These are phyloP conservation scores for Gamarada debralockiae DNA, from an alignment of 495 filamentous ascomycete species.

Conservation along the genomic window DNA sequence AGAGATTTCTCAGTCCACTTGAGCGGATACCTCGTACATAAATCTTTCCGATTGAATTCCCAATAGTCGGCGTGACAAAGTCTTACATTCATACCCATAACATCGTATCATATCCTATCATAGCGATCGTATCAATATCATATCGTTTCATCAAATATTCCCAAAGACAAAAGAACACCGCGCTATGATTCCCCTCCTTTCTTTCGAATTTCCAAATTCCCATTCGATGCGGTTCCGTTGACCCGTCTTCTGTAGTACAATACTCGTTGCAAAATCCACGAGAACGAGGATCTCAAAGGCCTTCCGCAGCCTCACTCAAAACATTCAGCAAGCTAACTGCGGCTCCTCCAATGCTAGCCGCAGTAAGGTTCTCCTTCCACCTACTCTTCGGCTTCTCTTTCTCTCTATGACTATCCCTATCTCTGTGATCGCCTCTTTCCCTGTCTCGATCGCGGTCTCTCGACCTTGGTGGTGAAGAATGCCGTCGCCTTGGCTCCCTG, in stretches of 20 bases:
- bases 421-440: background rate
- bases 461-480: background rate
- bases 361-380: slow-evolving; percentile 37
- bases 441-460: slow-evolving; percentile 12
- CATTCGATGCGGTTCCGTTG: too few relatives aligned
- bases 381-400: slow-evolving; percentile 10
- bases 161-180: background rate
- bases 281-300: slow-evolving; percentile 15
- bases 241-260: too few relatives aligned
- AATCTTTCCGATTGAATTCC: too few relatives aligned
- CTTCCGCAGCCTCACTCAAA: slow-evolving; percentile 42
- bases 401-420: slow-evolving; percentile 1
- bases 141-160: background rate
- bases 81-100: background rate
- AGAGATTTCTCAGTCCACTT: too few relatives aligned
- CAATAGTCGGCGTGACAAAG: too few relatives aligned
- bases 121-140: background rate
- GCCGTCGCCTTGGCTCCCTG: background rate
- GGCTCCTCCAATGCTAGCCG: slow-evolving; percentile 46
- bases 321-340: slow-evolving; percentile 47
- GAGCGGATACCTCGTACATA: too few relatives aligned
- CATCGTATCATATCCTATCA: background rate
- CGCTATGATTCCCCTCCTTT: background rate
- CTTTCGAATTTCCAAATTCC: background rate
- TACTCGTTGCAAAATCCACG: background rate